Percentiles rank a stretch among this genome's conserved stretches.
phyloP scores from a whole-genome alignment of 2,329 filamentous ascomycete species.

The Aspergillus pseudoviridinutans region DNA sequence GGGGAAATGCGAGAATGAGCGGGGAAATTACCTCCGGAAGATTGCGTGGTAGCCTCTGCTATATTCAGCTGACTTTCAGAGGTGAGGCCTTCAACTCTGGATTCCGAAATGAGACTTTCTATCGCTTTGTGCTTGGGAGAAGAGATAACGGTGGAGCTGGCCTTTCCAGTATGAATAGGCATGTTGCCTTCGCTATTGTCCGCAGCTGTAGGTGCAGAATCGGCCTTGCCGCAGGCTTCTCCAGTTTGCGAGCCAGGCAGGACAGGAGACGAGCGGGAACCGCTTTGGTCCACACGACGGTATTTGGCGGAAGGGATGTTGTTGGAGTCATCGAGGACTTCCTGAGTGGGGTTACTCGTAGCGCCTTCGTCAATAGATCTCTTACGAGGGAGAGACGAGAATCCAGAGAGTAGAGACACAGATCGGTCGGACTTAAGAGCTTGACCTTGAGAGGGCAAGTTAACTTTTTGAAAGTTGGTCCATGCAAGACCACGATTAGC shows the following conservation, averaged over 20 bases:
- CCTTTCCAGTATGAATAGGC: neutral
- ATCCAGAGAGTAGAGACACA: slow-evolving; percentile 4
- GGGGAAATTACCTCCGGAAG: neutral
- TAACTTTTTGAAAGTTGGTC: slow-evolving; percentile 7
- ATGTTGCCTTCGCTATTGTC: neutral
- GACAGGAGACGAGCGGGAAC: slow-evolving; percentile 1
- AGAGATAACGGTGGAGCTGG: neutral
- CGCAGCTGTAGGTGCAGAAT: neutral
- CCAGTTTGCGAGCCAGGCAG: neutral
- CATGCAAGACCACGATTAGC: slow-evolving; percentile 10
- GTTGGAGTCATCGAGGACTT: neutral
- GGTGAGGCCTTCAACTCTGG: neutral
- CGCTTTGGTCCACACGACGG: slow-evolving; percentile 7
- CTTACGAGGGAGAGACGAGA: slow-evolving; percentile 9
- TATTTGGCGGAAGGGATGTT: slow-evolving; percentile 6
- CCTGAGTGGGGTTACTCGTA: neutral
- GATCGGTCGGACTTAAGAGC: slow-evolving; percentile 6
- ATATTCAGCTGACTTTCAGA: neutral
- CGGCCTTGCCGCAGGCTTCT: neutral
- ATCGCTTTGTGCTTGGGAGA: neutral
- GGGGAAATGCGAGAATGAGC: neutral
- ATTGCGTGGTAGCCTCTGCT: neutral
- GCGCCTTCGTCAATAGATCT: slow-evolving; percentile 8
- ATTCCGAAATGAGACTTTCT: neutral
- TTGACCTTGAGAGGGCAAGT: slow-evolving; percentile 6